Percentiles rank a stretch among this genome's conserved stretches.
Evolutionary conservation across 495 filamentous ascomycete genomes (phyloP).

Genomic region (Penicillium pulvis): DNA sequence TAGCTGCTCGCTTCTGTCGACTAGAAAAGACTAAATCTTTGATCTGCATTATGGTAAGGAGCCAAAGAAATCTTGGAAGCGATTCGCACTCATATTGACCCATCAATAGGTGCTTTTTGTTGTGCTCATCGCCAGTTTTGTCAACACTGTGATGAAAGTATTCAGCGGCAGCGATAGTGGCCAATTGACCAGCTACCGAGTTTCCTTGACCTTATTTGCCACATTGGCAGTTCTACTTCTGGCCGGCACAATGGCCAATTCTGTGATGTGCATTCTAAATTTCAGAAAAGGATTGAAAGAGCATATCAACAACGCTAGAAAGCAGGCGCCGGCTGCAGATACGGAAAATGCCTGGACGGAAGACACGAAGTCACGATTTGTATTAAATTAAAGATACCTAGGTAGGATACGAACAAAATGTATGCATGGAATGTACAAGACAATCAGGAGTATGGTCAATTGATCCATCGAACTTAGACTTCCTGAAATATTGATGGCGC

Average conservation of each 20-base stretch:
- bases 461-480: not conserved
- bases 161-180: not conserved
- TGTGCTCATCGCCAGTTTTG: slow-evolving; percentile 16
- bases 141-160: slow-evolving; percentile 12
- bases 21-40: slow-evolving; percentile 7
- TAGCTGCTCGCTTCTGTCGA: slow-evolving; percentile 9
- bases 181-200: slow-evolving; percentile 12
- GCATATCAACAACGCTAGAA: slow-evolving; percentile 12
- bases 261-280: slow-evolving; percentile 24
- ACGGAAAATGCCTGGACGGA: not conserved
- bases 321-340: slow-evolving; percentile 1
- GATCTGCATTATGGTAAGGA: not conserved
- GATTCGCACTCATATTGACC: not conserved
- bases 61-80: not conserved
- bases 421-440: slow-evolving; percentile 1
- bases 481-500: not conserved
- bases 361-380: slow-evolving; percentile 18
- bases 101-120: slow-evolving; percentile 16
- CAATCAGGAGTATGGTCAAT: not conserved
- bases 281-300: slow-evolving; percentile 27
- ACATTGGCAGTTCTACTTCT: slow-evolving; percentile 18
- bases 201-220: slow-evolving; percentile 24
- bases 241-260: slow-evolving; percentile 15
- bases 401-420: not conserved
- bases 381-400: slow-evolving; percentile 10